Conservation (phyloP, 169 alveolate genomes). For the Babesia ovis region DNA sequence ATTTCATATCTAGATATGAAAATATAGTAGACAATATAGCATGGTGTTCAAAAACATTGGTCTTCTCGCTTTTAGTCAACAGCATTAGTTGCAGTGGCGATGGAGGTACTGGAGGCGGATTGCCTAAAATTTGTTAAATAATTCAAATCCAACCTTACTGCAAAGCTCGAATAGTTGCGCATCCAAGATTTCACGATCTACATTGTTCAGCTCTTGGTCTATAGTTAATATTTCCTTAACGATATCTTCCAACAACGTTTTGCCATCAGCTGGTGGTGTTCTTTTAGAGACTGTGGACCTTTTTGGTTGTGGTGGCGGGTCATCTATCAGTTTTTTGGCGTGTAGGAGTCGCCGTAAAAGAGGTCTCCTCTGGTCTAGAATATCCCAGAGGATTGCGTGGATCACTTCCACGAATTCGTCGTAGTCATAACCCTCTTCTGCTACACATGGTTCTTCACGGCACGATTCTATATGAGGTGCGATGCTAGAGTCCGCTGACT, state of each 20-base stretch:
- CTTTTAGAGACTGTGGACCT: neutral
- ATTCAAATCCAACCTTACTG: neutral
- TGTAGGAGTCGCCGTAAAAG: constrained; percentile 13
- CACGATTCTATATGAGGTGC: neutral
- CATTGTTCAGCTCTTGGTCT: constrained; percentile 19
- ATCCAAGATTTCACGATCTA: constrained; percentile 14
- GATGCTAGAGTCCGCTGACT: neutral
- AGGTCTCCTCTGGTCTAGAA: constrained; percentile 13
- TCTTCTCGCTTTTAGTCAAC: constrained; percentile 16
- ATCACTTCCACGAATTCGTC: constrained; percentile 36
- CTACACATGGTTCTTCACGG: neutral
- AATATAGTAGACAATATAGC: constrained; percentile 50
- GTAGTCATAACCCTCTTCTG: constrained; percentile 30
- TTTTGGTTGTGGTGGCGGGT: constrained; percentile 9
- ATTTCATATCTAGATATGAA: constrained; percentile 60
- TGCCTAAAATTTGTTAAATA: neutral
- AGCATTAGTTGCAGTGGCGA: constrained; percentile 23
- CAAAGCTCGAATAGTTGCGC: constrained; percentile 4
- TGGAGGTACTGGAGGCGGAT: constrained; percentile 39
- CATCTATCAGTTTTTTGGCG: constrained; percentile 1
- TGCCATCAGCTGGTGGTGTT: constrained; percentile 11
- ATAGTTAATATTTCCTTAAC: neutral
- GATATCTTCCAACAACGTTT: constrained; percentile 6
- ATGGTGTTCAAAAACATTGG: constrained; percentile 32
- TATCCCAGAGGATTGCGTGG: constrained; percentile 27